Base-by-base conservation (phyloP, 73 alveolate species). In the Paraurostyla sp. region DNA sequence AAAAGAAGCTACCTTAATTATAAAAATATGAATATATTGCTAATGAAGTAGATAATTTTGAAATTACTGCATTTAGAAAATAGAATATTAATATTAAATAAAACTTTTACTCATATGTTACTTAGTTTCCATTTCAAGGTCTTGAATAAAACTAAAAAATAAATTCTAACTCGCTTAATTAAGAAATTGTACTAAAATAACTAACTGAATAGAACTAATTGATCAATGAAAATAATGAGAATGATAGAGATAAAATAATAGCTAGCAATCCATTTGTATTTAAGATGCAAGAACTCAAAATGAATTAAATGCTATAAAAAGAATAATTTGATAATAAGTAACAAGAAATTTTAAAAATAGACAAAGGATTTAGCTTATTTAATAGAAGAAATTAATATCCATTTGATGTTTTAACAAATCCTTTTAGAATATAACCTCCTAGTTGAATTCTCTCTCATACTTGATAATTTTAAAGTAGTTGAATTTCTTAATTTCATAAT, bases 321-420 rank as follows among this genome's bases (percentile, higher is more conserved):
- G 71, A 73, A 1, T 0, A 48, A 73, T 23, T 32, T 36, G 20
- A 23, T 13, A 50, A 62, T 15, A 6, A 46, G 40, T 25, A 48
- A 33, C 16, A 9, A 9, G 71, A 43, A 25, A 25, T 73, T 1
- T 30, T 73, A 48, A 73, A 43, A 73, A 25, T 73, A 1, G 71
- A 73, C n/a, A 73, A 73, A 38, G 59, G 35, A 0, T 73, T 73
- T 36, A 73, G 52, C 32, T 73, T 73, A 73, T 73, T 73, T 27
- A 45, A 73, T 23, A 73, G 59, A 73, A 73, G 86, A 48, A 73
- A 27, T 25, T 29, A 73, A 13, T 73, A 73, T 25, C 86, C 86
- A 4, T 73, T 20, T 73, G 86, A 73, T 48, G 56, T 73, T 40
- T 13, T 73, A 16, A 22, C 18, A 1, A 73, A 73, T 45, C 86